Conservation (phyloP, 352 stramenopile species). For the Blastocystis sp. region DNA sequence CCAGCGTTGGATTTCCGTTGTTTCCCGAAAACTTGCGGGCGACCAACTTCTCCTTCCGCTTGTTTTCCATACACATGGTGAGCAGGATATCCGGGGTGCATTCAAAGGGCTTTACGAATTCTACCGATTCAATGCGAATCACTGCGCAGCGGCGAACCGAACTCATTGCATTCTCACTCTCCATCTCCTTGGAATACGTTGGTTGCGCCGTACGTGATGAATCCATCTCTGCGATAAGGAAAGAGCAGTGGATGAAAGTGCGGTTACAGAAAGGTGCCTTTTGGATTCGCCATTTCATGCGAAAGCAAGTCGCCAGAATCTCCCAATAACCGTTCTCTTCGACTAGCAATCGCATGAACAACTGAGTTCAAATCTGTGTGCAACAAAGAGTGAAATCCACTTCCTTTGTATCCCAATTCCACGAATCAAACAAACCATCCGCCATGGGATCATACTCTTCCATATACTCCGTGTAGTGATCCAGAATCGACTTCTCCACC, state of each 20-base stretch:
- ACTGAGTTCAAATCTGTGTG: background rate
- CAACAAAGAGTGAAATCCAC: background rate
- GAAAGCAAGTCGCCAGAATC: background rate
- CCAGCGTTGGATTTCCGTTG: conserved; percentile 7
- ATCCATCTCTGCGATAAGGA: background rate
- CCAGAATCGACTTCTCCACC: conserved; percentile 19
- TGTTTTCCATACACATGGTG: conserved; percentile 55
- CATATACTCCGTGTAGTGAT: background rate
- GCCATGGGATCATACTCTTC: conserved; percentile 37
- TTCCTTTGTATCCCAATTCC: conserved; percentile 28
- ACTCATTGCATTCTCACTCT: conserved; percentile 54
- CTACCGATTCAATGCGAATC: conserved; percentile 34
- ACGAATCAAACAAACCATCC: conserved; percentile 35
- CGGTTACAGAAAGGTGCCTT: background rate
- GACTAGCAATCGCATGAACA: background rate
- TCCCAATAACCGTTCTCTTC: background rate
- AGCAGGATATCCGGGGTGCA: conserved; percentile 40
- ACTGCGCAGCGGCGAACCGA: conserved; percentile 39
- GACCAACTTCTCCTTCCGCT: conserved; percentile 52
- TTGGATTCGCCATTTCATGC: background rate
- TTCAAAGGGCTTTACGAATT: conserved; percentile 43
- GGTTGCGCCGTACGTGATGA: background rate
- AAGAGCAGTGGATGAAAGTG: background rate
- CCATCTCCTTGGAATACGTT: conserved; percentile 55
- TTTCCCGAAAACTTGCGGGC: conserved; percentile 15